Percentiles rank a stretch among this genome's conserved stretches.
Evolutionary conservation across 2,329 filamentous ascomycete species (phyloP).

Genomic region (Fusarium annulatum): DNA sequence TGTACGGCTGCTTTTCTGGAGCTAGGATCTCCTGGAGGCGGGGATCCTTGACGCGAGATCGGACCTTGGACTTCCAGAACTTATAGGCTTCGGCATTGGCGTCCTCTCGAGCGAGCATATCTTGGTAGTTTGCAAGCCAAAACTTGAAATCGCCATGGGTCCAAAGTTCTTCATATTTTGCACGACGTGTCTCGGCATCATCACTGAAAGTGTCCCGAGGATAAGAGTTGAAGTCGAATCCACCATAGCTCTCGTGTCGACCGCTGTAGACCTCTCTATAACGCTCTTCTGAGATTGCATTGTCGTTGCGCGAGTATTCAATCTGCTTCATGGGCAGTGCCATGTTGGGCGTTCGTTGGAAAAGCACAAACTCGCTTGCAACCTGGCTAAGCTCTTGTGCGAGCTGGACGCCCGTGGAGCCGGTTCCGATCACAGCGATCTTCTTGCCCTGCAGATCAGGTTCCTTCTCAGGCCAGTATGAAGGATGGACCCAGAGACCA

Average conservation of each 20-base stretch:
- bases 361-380: background rate
- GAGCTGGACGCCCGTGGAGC: fast-evolving
- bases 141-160: conserved; percentile 58
- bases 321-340: background rate
- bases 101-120: conserved; percentile 54
- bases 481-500: background rate
- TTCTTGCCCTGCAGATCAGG: background rate
- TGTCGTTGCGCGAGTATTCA: background rate
- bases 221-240: background rate
- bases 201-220: background rate
- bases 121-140: conserved; percentile 59
- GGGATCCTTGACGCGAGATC: conserved; percentile 50
- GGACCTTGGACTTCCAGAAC: conserved; percentile 60
- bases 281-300: background rate
- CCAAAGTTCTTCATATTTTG: conserved; percentile 48
- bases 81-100: conserved; percentile 59
- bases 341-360: background rate
- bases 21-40: background rate
- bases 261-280: background rate
- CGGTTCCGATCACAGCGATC: background rate
- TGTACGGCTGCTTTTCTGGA: background rate
- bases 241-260: background rate
- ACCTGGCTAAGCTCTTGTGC: background rate
- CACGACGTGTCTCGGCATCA: background rate
- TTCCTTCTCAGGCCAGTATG: background rate